Evolutionary conservation across 2,329 filamentous ascomycete species (phyloP).

Genomic region (Colletotrichum sp.): DNA sequence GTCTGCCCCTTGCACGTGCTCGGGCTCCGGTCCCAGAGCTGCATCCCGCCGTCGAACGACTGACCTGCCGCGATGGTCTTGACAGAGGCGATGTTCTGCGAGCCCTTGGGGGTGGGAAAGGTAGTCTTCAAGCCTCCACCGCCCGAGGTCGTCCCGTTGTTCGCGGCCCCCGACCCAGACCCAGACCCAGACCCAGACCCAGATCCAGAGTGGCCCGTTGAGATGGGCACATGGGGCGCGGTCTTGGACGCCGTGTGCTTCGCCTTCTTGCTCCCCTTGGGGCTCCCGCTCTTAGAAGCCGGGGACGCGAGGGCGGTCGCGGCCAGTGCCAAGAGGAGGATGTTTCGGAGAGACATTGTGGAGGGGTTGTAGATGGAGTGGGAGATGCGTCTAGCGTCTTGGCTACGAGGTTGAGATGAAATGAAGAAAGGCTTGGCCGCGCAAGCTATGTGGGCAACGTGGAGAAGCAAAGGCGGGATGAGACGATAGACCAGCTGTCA

Average conservation of each 20-base stretch:
- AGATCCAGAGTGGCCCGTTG: background rate
- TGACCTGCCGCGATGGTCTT: constrained; percentile 16
- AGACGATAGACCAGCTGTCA: constrained; percentile 13
- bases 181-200: background rate
- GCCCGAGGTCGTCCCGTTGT: background rate
- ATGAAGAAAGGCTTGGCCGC: background rate
- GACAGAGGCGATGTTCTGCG: constrained; percentile 4
- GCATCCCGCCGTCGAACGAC: constrained; percentile 18
- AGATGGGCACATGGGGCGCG: background rate
- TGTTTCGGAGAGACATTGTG: constrained; percentile 9
- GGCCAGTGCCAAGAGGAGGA: constrained; percentile 8
- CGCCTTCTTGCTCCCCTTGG: background rate
- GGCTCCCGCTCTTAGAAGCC: background rate
- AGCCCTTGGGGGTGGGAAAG: constrained; percentile 13
- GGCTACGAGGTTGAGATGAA: background rate
- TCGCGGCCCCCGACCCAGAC: background rate
- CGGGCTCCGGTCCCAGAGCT: constrained; percentile 42
- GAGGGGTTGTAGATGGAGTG: background rate
- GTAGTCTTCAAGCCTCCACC: background rate
- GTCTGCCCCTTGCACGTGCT: constrained; percentile 42
- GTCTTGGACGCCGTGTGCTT: background rate
- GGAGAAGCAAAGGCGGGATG: background rate
- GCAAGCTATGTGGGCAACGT: background rate
- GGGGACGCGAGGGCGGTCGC: background rate
- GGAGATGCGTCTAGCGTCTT: background rate